Conservation (phyloP, 768 basidiomycete species). For the Leccinum pellstonianum region DNA sequence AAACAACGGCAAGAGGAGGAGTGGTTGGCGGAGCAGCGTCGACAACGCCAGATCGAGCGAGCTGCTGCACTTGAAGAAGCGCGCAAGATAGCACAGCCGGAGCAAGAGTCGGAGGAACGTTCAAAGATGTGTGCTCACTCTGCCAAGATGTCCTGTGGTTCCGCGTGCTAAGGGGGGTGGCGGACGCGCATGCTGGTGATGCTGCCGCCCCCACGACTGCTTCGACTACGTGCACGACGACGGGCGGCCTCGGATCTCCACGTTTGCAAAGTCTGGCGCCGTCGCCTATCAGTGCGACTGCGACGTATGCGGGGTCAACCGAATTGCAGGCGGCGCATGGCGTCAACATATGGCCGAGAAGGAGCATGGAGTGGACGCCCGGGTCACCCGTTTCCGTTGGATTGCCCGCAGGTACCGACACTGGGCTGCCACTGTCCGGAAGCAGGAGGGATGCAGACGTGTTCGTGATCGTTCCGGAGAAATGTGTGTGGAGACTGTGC, state of each 20-base stretch:
- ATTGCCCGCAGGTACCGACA: too few relatives aligned
- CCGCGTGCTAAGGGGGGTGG: conserved; percentile 26
- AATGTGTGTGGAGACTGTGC: too few relatives aligned
- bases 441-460: too few relatives aligned
- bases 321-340: too few relatives aligned
- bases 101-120: conserved; percentile 63
- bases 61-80: conserved; percentile 53
- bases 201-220: conserved; percentile 14
- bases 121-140: conserved; percentile 35
- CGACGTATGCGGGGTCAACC: too few relatives aligned
- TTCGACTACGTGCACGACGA: too few relatives aligned
- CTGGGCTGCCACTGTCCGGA: too few relatives aligned
- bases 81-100: conserved; percentile 59
- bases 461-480: too few relatives aligned
- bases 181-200: conserved; percentile 18
- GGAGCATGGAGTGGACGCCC: too few relatives aligned
- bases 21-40: conserved; percentile 36
- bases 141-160: conserved; percentile 20
- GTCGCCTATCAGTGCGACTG: conserved; percentile 1
- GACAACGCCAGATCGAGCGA: conserved; percentile 49
- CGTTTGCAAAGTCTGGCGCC: conserved; percentile 55
- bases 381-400: too few relatives aligned
- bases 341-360: too few relatives aligned
- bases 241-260: conserved; percentile 31
- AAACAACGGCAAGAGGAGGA: too few relatives aligned